Evolutionary conservation across 371 early-diverging fungal genomes (phyloP).

Genomic region (Capillidium rhysosporum): DNA sequence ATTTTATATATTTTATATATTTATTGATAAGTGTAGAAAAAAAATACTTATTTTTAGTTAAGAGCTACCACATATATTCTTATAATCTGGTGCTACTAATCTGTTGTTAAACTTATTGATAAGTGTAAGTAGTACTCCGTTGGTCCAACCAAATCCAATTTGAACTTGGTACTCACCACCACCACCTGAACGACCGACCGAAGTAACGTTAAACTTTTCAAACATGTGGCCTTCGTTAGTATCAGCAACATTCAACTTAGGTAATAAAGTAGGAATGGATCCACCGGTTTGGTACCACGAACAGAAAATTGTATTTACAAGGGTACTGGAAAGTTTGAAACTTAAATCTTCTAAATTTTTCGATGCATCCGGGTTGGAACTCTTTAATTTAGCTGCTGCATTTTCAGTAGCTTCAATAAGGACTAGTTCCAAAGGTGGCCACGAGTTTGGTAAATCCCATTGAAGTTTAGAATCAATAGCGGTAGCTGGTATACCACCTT

Average conservation of each 20-base stretch:
- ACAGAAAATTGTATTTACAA: conserved; percentile 37
- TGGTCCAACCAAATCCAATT: conserved; percentile 89
- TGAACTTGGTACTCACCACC: conserved; percentile 79
- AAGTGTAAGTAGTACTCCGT: conserved; percentile 56
- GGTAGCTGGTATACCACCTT: conserved; percentile 51
- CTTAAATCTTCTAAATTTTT: conserved; percentile 14
- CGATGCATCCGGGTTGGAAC: background rate
- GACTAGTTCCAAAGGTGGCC: conserved; percentile 42
- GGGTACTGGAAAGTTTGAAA: conserved; percentile 29
- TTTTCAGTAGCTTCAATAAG: conserved; percentile 25
- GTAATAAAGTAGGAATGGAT: conserved; percentile 17
- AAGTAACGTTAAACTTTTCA: conserved; percentile 53
- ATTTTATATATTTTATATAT: too few relatives aligned
- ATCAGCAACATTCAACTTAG: conserved; percentile 8
- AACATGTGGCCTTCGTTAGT: conserved; percentile 46
- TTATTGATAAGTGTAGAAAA: too few relatives aligned
- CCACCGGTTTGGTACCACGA: conserved; percentile 55
- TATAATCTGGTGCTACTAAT: too few relatives aligned
- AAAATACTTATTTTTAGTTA: too few relatives aligned
- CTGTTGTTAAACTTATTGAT: conserved; percentile 31
- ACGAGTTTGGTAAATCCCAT: conserved; percentile 81
- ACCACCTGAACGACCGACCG: conserved; percentile 33
- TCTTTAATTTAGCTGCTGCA: conserved; percentile 8
- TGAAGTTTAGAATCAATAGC: conserved; percentile 35
- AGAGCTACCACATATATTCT: too few relatives aligned